Evolutionary conservation across 768 basidiomycete species (phyloP).

Genomic region (Calocybe gangraenosa): DNA sequence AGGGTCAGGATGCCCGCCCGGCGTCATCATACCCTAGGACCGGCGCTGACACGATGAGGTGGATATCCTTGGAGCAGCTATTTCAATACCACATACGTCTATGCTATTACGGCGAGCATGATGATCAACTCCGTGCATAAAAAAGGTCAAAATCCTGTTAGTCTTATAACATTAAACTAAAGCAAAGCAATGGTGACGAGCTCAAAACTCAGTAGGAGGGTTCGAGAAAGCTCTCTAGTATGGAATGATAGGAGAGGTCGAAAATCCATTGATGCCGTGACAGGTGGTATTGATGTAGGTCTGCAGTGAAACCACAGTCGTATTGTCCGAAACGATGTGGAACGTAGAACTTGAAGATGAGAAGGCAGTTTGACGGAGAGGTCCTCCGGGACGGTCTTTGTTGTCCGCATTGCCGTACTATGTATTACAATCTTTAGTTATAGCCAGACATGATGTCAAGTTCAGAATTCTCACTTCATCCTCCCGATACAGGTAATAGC

Average conservation of each 20-base stretch:
- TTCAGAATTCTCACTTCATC: slow-evolving; percentile 38
- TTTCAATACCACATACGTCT: too few relatives aligned
- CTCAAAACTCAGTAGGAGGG: too few relatives aligned
- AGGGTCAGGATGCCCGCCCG: too few relatives aligned
- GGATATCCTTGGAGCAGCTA: too few relatives aligned
- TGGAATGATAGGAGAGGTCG: slow-evolving; percentile 1
- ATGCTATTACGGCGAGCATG: too few relatives aligned
- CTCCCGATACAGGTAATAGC: slow-evolving; percentile 17
- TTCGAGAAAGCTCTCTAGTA: too few relatives aligned
- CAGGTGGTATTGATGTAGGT: not conserved
- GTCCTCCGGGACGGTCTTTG: slow-evolving; percentile 40
- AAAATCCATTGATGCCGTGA: not conserved
- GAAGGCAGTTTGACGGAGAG: slow-evolving; percentile 13
- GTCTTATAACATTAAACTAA: too few relatives aligned
- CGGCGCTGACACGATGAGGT: too few relatives aligned
- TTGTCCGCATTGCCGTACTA: slow-evolving; percentile 45
- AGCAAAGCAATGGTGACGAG: too few relatives aligned
- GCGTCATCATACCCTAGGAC: too few relatives aligned
- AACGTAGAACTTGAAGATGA: slow-evolving; percentile 10
- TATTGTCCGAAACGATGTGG: slow-evolving; percentile 9
- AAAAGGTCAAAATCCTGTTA: too few relatives aligned
- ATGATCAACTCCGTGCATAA: too few relatives aligned
- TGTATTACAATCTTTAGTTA: not conserved
- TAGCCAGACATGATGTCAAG: not conserved
- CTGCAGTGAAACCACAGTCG: slow-evolving; percentile 2